These are phyloP conservation scores for Xylaria sp. DNA, from an alignment of 2,329 filamentous ascomycete species.

Conservation along the genomic window DNA sequence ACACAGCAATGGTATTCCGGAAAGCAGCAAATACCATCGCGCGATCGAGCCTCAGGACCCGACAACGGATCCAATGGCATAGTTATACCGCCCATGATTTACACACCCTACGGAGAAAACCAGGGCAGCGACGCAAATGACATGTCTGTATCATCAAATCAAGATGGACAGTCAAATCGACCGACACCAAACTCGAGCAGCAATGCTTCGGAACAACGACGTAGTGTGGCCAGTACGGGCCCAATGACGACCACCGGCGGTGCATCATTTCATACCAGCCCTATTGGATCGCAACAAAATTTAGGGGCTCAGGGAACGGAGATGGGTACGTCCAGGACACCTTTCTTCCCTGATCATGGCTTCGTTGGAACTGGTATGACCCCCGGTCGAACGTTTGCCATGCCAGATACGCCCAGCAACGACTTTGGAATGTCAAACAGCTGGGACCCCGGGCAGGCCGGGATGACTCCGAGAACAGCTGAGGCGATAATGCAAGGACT, in stretches of 20 bases:
- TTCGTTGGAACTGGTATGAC: conserved; percentile 55
- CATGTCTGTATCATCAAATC: conserved; percentile 61
- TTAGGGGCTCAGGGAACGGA: conserved; percentile 51
- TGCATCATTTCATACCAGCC: conserved; percentile 64
- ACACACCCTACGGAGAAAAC: conserved; percentile 53
- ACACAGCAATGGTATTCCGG: conserved; percentile 53
- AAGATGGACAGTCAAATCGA: conserved; percentile 61
- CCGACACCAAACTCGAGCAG: conserved; percentile 70
- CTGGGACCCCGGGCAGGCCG: conserved; percentile 59
- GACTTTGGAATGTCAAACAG: conserved; percentile 57
- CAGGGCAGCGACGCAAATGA: conserved; percentile 60
- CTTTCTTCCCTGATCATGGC: conserved; percentile 55
- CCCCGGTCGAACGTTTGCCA: conserved; percentile 50
- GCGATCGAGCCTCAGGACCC: conserved; percentile 42
- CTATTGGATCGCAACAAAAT: conserved; percentile 59
- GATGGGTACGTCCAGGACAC: conserved; percentile 52
- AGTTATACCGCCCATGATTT: conserved; percentile 32
- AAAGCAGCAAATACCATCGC: conserved; percentile 54
- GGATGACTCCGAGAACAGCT: conserved; percentile 63
- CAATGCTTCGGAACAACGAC: conserved; percentile 57
- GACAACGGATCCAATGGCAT: conserved; percentile 30
- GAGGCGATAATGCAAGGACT: conserved; percentile 68
- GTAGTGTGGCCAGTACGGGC: conserved; percentile 44
- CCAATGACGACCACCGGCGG: conserved; percentile 54
- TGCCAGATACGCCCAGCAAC: conserved; percentile 53